Evolutionary conservation across 805 yeast species (phyloP), one percentile per base, ranked within the genome.

Genomic region (Kodamaea laetipori): DNA sequence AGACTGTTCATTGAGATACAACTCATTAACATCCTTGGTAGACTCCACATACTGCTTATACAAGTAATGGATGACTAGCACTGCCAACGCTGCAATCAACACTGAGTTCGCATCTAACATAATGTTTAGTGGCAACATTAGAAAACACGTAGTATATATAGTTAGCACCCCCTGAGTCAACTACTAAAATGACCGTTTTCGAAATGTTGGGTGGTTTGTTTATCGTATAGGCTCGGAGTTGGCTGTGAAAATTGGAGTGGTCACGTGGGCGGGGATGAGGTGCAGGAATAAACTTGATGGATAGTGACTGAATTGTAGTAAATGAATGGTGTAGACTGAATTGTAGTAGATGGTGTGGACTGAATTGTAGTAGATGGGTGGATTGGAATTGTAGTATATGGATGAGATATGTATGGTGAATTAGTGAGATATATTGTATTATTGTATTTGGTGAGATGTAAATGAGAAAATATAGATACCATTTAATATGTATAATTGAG

Each of bases 1-100:
- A 1, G 95, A 76, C 61, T 90, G 97, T 52, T 79, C 76, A 27
- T 65, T 60, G 24, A 84, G 63, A 9, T 83, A 83, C 25, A 78
- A 63, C 36, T 77, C 78, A 43, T 77, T 77, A 19, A 82, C 76
- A 52, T 84, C 90, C 40, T 75, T 71, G 27, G 73, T 53, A 39
- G 64, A 61, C 13, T 71, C 65, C 9, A 67, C 45, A 37, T 60
- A 55, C 45, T 52, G 52, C 23, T 49, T 46, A 48, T 57, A 60
- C 16, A 52, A 24, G 44, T 52, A 47, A 33, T 56, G 51, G 16
- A 55, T 45, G 10, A 46, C 54, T 4, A 58, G 28, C 1, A 56
- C 41, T 4, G 57, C 57, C 28, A 53, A 45, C 18, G 60, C 27
- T n/a, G 60, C 55, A 28, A 55, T 41, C 6, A 55, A 21, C 6